phyloP scores from a whole-genome alignment of 2,329 filamentous ascomycete genomes.

The Ophiostoma ips region DNA sequence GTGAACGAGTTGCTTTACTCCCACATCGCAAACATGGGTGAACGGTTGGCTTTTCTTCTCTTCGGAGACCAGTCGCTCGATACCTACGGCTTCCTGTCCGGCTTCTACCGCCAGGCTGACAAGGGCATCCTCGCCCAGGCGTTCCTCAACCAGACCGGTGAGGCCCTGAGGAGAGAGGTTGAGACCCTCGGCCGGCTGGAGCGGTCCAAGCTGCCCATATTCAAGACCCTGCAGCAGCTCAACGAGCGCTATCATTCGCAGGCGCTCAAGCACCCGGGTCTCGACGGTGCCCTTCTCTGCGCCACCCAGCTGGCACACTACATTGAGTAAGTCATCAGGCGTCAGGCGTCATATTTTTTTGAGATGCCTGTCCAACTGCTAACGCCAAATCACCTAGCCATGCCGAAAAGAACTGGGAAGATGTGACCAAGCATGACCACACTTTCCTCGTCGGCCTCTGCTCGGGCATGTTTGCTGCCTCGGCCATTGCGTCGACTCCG shows the following conservation, averaged over 20 bases:
- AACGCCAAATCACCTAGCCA: conserved; percentile 31
- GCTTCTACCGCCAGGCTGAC: conserved; percentile 32
- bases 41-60: conserved; percentile 42
- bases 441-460: conserved; percentile 50
- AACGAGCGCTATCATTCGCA: conserved; percentile 50
- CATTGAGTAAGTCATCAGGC: conserved; percentile 43
- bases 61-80: conserved; percentile 61
- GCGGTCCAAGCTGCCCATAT: conserved; percentile 44
- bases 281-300: conserved; percentile 52
- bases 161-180: conserved; percentile 46
- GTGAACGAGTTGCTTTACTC: neutral
- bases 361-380: neutral
- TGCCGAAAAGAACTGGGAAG: conserved; percentile 39
- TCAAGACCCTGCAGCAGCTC: conserved; percentile 48
- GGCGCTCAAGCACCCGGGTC: conserved; percentile 40
- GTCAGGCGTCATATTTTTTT: neutral
- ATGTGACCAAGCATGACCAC: conserved; percentile 35
- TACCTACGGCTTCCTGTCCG: conserved; percentile 48
- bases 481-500: conserved; percentile 48
- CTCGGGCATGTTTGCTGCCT: conserved; percentile 56
- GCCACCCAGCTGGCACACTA: conserved; percentile 54
- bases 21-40: neutral
- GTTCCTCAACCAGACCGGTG: conserved; percentile 45
- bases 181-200: conserved; percentile 42
- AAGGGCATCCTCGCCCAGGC: conserved; percentile 41